Evolutionary conservation across 1,139 yeast species (phyloP).

Genomic region (Waltiozyma sp.): DNA sequence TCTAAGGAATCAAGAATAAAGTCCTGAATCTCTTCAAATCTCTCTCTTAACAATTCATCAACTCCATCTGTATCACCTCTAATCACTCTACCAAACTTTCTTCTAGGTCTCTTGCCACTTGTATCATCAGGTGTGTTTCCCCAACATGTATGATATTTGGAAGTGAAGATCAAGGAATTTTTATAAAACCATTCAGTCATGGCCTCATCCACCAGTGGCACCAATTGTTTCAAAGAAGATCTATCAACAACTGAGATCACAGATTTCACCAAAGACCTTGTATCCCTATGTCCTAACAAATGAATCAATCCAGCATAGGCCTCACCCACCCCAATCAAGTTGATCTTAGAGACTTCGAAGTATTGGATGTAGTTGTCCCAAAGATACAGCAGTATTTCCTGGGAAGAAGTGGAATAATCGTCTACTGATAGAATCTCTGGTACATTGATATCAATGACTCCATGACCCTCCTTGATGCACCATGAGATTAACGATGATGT

Average conservation of each 20-base stretch:
- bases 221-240: slow-evolving; percentile 58
- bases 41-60: slow-evolving; percentile 67
- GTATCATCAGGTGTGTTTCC: slow-evolving; percentile 30
- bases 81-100: slow-evolving; percentile 82
- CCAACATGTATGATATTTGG: slow-evolving; percentile 72
- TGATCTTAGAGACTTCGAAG: slow-evolving; percentile 58
- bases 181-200: slow-evolving; percentile 87
- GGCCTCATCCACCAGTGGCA: slow-evolving; percentile 81
- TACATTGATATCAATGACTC: slow-evolving; percentile 74
- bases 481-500: slow-evolving; percentile 46
- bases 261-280: slow-evolving; percentile 58
- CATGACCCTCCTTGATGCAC: slow-evolving; percentile 49
- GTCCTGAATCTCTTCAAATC: slow-evolving; percentile 78
- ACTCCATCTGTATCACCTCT: slow-evolving; percentile 64
- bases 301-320: slow-evolving; percentile 83
- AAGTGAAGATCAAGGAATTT: slow-evolving; percentile 74
- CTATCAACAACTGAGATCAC: slow-evolving; percentile 63
- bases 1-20: slow-evolving; percentile 66
- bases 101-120: slow-evolving; percentile 64
- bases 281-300: slow-evolving; percentile 70
- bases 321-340: slow-evolving; percentile 84
- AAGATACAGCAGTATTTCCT: slow-evolving; percentile 63
- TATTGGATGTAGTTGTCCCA: slow-evolving; percentile 89
- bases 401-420: slow-evolving; percentile 46
- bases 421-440: slow-evolving; percentile 36